phyloP scores from a whole-genome alignment of 2,329 filamentous ascomycete genomes.

The Arthrobotrys musiformis region DNA sequence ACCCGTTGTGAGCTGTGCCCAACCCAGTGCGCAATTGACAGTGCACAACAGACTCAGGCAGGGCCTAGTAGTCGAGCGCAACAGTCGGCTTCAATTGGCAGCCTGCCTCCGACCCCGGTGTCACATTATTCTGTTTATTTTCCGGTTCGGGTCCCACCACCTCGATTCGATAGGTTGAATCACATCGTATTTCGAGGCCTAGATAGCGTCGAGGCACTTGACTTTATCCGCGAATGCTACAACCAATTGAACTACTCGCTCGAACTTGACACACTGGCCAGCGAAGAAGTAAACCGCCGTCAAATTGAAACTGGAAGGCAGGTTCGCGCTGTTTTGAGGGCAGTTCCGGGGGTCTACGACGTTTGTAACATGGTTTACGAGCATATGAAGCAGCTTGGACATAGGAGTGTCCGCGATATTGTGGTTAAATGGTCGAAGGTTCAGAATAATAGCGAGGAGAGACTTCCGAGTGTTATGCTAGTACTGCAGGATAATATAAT shows the following conservation, averaged over 20 bases:
- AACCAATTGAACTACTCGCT: neutral
- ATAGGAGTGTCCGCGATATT: neutral
- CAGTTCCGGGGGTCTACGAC: slow-evolving; percentile 10
- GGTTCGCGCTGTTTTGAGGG: slow-evolving; percentile 4
- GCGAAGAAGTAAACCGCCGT: too few species aligned
- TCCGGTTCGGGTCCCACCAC: too few species aligned
- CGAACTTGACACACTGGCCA: neutral
- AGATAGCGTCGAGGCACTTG: neutral
- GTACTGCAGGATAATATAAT: too few species aligned
- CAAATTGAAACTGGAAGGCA: too few species aligned
- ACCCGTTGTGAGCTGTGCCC: too few species aligned
- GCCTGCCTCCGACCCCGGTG: neutral
- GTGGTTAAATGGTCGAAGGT: neutral
- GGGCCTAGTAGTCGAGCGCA: too few species aligned
- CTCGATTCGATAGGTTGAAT: neutral
- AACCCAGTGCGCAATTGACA: too few species aligned
- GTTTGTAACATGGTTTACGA: neutral
- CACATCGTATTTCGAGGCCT: slow-evolving; percentile 15
- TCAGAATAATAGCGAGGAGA: too few species aligned
- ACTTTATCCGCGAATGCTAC: slow-evolving; percentile 11
- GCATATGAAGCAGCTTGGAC: neutral
- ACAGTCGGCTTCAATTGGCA: too few species aligned
- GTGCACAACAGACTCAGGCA: too few species aligned
- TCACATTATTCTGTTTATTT: too few species aligned
- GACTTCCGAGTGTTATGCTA: too few species aligned